Conservation (phyloP, 1,284 basidiomycete species). For the Ustilago lituana region DNA sequence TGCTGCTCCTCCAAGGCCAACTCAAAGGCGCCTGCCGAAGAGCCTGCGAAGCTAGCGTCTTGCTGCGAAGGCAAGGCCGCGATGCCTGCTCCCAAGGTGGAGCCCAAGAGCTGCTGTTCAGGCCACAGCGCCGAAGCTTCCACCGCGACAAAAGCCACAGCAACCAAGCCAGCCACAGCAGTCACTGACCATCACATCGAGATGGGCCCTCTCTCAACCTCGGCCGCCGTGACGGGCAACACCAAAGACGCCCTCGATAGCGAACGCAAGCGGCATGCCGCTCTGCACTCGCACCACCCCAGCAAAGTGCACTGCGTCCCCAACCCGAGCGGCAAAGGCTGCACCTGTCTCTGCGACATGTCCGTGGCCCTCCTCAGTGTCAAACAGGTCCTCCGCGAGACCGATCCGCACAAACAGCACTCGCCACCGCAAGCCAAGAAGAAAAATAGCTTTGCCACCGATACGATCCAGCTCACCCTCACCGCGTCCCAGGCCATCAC, state of each 20-base stretch:
- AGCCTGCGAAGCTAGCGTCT: neutral
- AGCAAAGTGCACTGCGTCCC: slow-evolving; percentile 65
- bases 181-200: slow-evolving; percentile 4
- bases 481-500: slow-evolving; percentile 61
- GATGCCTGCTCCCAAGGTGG: neutral
- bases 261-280: slow-evolving; percentile 19
- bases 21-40: neutral
- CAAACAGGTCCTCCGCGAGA: slow-evolving; percentile 46
- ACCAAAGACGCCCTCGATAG: neutral
- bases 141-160: neutral
- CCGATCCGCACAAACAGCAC: slow-evolving; percentile 24
- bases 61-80: slow-evolving; percentile 12
- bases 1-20: slow-evolving; percentile 20
- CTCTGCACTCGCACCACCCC: slow-evolving; percentile 24
- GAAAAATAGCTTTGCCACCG: slow-evolving; percentile 16
- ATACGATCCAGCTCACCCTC: slow-evolving; percentile 61
- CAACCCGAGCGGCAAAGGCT: slow-evolving; percentile 61
- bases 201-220: slow-evolving; percentile 35
- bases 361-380: slow-evolving; percentile 60
- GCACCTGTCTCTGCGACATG: slow-evolving; percentile 63
- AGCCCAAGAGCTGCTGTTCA: slow-evolving; percentile 29
- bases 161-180: too few species aligned
- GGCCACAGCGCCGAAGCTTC: neutral
- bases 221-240: slow-evolving; percentile 14
- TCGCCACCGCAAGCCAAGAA: neutral